These are phyloP conservation scores for Warburgia ugandensis DNA, from an alignment of 164 flowering plant species.

Conservation along the genomic window DNA sequence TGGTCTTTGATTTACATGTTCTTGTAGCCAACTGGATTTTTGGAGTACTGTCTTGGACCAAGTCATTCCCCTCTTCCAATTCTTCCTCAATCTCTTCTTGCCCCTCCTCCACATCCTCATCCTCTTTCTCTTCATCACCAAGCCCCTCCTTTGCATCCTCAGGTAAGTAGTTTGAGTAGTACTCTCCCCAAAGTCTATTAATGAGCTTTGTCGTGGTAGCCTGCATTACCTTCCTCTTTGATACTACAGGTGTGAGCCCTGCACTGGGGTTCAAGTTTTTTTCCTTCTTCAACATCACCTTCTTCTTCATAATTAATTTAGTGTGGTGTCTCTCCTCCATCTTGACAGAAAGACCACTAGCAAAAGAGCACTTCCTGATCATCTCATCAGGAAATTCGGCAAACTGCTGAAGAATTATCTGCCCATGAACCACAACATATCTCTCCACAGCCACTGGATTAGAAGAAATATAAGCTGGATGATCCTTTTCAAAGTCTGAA, in stretches of 20 bases:
- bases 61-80: conserved; percentile 18
- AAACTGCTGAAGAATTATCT: conserved; percentile 68
- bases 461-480: conserved; percentile 56
- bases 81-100: conserved; percentile 32
- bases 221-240: conserved; percentile 64
- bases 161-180: conserved; percentile 64
- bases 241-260: conserved; percentile 37
- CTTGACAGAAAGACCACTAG: conserved; percentile 43
- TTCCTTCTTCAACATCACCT: conserved; percentile 26
- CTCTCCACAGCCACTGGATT: conserved; percentile 55
- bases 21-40: conserved; percentile 23
- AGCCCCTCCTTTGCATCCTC: conserved; percentile 42
- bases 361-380: conserved; percentile 57
- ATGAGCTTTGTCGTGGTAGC: conserved; percentile 81
- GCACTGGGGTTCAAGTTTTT: conserved; percentile 72
- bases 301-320: conserved; percentile 66
- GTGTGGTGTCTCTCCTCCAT: conserved; percentile 84
- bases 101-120: not conserved
- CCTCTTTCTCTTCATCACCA: conserved; percentile 41
- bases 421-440: conserved; percentile 81
- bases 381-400: conserved; percentile 64
- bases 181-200: conserved; percentile 85
- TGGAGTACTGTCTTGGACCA: conserved; percentile 11
- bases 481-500: conserved; percentile 32
- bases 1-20: conserved; percentile 15